Conservation (phyloP, 306 rosid genomes). For the Phaseolus lunatus region DNA sequence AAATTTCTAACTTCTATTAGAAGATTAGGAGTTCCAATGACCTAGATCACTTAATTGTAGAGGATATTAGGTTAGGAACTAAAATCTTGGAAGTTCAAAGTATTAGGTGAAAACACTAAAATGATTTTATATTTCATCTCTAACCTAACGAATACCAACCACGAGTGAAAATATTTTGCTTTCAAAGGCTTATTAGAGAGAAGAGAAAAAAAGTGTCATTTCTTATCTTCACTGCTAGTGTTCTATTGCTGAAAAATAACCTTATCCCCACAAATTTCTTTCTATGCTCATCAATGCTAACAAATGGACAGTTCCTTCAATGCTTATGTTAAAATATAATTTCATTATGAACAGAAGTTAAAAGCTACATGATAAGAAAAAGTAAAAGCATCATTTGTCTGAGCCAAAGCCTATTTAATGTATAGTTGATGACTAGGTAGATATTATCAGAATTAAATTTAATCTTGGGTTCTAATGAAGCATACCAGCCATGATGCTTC, state of each 20-base stretch:
- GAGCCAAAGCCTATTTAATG: neutral
- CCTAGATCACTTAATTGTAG: neutral
- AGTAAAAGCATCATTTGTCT: neutral
- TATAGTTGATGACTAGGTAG: neutral
- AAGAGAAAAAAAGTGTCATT: neutral
- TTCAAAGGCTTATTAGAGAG: neutral
- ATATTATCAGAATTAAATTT: neutral
- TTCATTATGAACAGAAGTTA: neutral
- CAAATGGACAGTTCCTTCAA: neutral
- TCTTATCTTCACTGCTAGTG: neutral
- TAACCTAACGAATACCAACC: neutral
- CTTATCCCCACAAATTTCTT: neutral
- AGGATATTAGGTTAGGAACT: neutral
- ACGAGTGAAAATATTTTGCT: neutral
- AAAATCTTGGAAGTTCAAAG: neutral
- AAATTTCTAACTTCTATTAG: neutral
- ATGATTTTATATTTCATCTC: neutral
- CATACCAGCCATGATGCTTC: slow-evolving; percentile 76
- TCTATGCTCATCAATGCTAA: neutral
- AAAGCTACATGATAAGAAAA: neutral
- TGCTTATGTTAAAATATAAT: neutral
- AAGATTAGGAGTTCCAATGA: neutral
- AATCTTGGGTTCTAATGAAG: slow-evolving; percentile 13
- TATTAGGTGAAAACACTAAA: neutral
- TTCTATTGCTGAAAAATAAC: neutral